phyloP scores from a whole-genome alignment of 345 rosid genomes.

The Orychophragmus violaceus region DNA sequence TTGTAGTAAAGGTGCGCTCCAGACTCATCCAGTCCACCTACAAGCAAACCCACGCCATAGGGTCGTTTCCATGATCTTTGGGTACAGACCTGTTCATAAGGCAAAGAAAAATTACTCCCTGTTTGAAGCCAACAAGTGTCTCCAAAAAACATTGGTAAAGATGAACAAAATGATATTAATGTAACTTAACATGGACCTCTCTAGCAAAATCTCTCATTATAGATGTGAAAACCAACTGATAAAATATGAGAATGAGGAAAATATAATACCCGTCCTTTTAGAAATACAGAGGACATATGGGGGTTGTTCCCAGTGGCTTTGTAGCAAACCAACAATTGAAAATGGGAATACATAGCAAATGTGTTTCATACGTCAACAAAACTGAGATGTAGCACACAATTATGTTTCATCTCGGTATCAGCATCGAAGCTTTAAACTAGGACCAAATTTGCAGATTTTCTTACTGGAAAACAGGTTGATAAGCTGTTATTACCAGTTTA shows the following conservation, averaged over 20 bases:
- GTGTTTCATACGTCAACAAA: background rate
- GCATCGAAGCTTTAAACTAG: background rate
- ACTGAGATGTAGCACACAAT: background rate
- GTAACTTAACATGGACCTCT: background rate
- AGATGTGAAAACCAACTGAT: background rate
- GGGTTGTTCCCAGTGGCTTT: background rate
- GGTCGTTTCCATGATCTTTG: conserved; percentile 99
- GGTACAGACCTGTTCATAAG: conserved; percentile 79
- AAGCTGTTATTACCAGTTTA: background rate
- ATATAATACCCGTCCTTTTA: background rate
- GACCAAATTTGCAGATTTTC: background rate
- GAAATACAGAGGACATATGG: background rate
- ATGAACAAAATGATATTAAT: background rate
- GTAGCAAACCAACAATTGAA: background rate
- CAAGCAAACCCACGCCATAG: conserved; percentile 90
- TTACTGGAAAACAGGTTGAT: background rate
- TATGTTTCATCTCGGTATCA: background rate
- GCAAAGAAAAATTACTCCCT: background rate
- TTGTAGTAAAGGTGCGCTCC: conserved; percentile 98
- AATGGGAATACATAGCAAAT: background rate
- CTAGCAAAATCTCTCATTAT: background rate
- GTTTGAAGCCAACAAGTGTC: background rate
- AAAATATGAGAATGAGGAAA: background rate
- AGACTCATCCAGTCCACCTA: conserved; percentile 88
- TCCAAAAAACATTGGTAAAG: background rate